These are phyloP conservation scores for Berkeleyomyces rouxiae DNA, from an alignment of 2,329 filamentous ascomycete species.

Conservation along the genomic window DNA sequence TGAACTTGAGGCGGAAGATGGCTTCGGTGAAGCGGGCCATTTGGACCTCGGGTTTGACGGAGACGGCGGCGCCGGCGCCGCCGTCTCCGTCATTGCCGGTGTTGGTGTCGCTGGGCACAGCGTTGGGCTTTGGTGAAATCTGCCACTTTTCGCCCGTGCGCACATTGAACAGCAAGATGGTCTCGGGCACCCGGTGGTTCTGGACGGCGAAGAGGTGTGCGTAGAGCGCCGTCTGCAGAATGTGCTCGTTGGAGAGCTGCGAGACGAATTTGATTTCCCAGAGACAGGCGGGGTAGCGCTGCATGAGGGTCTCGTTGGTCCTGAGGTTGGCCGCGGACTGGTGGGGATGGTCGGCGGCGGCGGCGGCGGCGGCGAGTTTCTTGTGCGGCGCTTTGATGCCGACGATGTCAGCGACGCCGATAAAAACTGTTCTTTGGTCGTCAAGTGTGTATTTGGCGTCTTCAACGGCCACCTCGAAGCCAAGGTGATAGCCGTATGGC, in stretches of 20 bases:
- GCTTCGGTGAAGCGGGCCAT: slow-evolving; percentile 14
- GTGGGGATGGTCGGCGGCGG: neutral
- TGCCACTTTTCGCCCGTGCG: slow-evolving; percentile 18
- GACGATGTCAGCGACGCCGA: slow-evolving; percentile 2
- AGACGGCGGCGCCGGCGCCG: neutral
- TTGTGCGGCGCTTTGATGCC: neutral
- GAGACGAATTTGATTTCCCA: slow-evolving; percentile 21
- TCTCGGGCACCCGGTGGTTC: slow-evolving; percentile 12
- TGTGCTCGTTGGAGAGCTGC: slow-evolving; percentile 17
- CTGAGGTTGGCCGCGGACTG: neutral
- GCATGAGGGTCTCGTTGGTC: neutral
- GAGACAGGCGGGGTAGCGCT: slow-evolving; percentile 11
- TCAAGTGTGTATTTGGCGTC: neutral
- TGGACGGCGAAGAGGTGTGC: slow-evolving; percentile 15
- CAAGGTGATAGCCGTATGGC: neutral
- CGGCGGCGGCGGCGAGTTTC: neutral
- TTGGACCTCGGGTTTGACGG: neutral
- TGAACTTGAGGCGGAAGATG: slow-evolving; percentile 16
- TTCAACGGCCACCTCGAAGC: slow-evolving; percentile 3
- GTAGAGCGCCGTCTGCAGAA: slow-evolving; percentile 19
- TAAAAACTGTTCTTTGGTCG: neutral
- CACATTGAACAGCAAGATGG: slow-evolving; percentile 18
- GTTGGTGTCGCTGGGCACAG: neutral
- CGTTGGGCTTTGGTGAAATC: slow-evolving; percentile 13
- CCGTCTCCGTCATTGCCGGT: neutral